Base-by-base conservation (phyloP, 2,329 filamentous ascomycete genomes). In the Penicillium corylophilum region DNA sequence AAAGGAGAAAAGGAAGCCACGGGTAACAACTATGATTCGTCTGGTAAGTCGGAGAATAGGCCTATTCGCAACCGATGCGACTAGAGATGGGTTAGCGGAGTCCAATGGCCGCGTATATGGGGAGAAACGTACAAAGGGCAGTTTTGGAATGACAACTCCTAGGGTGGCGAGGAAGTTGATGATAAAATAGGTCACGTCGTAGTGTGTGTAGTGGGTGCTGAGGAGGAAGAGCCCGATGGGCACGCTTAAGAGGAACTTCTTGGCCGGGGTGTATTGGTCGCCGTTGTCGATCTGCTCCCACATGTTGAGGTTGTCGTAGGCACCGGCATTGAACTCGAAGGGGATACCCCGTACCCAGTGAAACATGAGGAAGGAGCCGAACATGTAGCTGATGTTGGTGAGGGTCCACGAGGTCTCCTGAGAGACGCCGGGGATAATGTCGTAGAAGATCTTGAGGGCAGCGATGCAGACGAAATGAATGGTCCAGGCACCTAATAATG, bases 231-330 rank as follows among this genome's bases (percentile, higher is more conserved):
- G 82, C 59, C 92, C 82, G 65, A 99, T 95, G 35, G 94, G 94
- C 29, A 97, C 93, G 66, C 88, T 90, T 64, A 97, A 85, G 53
- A 99, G 80, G 69, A 99, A 99, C 75, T 99, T 99, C 81, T 99
- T 99, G 61, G 94, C 90, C 4, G 94, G 94, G 1, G 94, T 99
- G 78, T 97, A 99, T 74, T 99, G 94, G 64, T 94, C 94, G 42
- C 94, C 94, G 67, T 97, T 95, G 79, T 99, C 94, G 72, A 99
- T 99, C 77, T 99, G 94, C 79, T 99, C 94, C 94, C 94, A 99
- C 94, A 99, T 97, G 78, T 97, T 99, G 69, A 99, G 82, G 74
- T 99, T 97, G 80, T 99, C 94, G 74, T 97, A 99, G 64, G 94
- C 94, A 53, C 94, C 94, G 50, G 90, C 88, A 71, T 99, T 99